Base-by-base conservation (phyloP, 257 asterid species). In the Solanum neorickii region DNA sequence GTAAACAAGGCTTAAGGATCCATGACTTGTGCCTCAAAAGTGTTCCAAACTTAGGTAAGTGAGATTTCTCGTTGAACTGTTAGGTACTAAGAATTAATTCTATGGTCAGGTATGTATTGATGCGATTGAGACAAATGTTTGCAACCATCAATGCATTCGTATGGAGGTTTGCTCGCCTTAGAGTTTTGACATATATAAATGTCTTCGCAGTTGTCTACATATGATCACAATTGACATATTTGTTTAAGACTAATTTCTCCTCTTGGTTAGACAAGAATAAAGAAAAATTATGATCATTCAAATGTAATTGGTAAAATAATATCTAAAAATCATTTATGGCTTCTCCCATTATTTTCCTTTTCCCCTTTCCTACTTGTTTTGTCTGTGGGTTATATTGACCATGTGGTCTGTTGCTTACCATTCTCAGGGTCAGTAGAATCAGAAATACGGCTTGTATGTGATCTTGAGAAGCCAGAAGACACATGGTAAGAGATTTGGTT, bases 11-110 rank as follows among this genome's bases (percentile, higher is more conserved):
- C 66, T 82, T 97, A 87, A 87, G 94, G 93, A 90, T 94, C 92
- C 99, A 96, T 83, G 99, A 97, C 89, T 75, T 97, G 77, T 97
- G 98, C 89, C 89, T 96, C 89, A 97, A 96, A 90, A 97, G 96
- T 89, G 95, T 89, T 80, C 96, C 97, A 16, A 94, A 92, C 86
- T 92, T 97, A 46, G 99, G 99, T 97, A 87, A 91, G 70, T 49
- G 85, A 46, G 87, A 86, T 25, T 59, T 62, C 76, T 69, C 35
- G 31, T 21, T 66, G 83, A 84, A 39, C 78, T 83, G 15, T 46
- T n/a, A 68, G 41, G 27, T 39, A 77, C 39, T 82, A 69, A 56
- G 82, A 31, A 33, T 42, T 46, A 44, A 77, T 12, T 35, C 15
- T 15, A 18, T 78, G 86, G 76, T 49, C 88, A 72, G 21, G 59